phyloP scores from a whole-genome alignment of 192 early-diverging fungal genomes.

The Podochytrium sp. region DNA sequence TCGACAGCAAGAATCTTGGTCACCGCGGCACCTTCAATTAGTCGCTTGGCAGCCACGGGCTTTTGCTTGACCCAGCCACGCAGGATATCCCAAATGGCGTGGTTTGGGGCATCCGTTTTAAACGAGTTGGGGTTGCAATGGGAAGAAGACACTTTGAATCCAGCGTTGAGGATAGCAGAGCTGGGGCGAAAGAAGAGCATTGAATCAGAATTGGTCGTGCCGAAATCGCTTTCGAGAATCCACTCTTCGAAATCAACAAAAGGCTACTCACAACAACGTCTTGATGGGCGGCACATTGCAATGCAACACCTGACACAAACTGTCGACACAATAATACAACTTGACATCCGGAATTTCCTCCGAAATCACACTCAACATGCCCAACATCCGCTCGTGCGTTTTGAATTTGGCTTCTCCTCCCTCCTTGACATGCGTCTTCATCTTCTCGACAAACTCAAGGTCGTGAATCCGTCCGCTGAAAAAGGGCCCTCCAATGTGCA shows the following conservation, averaged over 20 bases:
- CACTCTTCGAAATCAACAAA: background rate
- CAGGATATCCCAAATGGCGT: slow-evolving; percentile 93
- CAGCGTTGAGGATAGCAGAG: slow-evolving; percentile 91
- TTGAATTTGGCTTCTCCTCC: slow-evolving; percentile 63
- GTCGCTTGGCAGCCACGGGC: slow-evolving; percentile 69
- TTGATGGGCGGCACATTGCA: slow-evolving; percentile 73
- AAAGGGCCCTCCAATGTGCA: slow-evolving; percentile 91
- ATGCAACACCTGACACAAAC: slow-evolving; percentile 73
- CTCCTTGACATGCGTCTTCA: slow-evolving; percentile 76
- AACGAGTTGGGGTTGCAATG: slow-evolving; percentile 80
- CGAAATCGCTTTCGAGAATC: too few species aligned
- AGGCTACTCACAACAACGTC: slow-evolving; percentile 61
- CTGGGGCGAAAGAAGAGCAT: slow-evolving; percentile 40
- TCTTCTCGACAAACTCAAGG: slow-evolving; percentile 76
- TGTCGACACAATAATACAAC: slow-evolving; percentile 78
- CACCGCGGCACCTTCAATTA: slow-evolving; percentile 69
- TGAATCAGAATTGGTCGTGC: background rate
- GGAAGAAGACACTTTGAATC: slow-evolving; percentile 84
- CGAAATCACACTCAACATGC: slow-evolving; percentile 90
- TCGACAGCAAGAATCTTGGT: slow-evolving; percentile 61
- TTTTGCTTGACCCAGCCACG: slow-evolving; percentile 73
- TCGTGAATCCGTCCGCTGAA: slow-evolving; percentile 88
- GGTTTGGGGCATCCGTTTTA: slow-evolving; percentile 90
- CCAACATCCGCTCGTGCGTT: slow-evolving; percentile 86
- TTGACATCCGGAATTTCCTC: slow-evolving; percentile 69